Conservation (phyloP, 768 basidiomycete species). For the Auriscalpium vulgare region DNA sequence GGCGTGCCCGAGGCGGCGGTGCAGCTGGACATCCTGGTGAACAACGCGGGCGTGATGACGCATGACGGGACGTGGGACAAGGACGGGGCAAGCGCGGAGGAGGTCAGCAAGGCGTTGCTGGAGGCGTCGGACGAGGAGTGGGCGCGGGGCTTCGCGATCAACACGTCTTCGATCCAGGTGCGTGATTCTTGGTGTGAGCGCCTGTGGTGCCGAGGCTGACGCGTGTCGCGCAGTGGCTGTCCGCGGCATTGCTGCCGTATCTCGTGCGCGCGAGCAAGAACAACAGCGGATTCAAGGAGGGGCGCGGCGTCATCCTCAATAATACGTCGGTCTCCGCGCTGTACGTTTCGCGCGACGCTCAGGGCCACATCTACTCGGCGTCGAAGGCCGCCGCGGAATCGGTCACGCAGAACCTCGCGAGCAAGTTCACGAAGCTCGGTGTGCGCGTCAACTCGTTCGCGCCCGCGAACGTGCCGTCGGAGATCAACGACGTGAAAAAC, state of each 20-base stretch:
- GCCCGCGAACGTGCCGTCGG: slow-evolving; percentile 11
- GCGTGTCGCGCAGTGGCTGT: slow-evolving; percentile 7
- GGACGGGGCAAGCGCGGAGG: slow-evolving; percentile 4
- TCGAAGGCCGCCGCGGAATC: slow-evolving; percentile 14
- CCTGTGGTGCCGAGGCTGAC: background rate
- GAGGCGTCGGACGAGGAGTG: slow-evolving; percentile 10
- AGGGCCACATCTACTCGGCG: slow-evolving; percentile 11
- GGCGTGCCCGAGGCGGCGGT: slow-evolving; percentile 1
- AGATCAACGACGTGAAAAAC: slow-evolving; percentile 11
- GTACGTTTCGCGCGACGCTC: slow-evolving; percentile 2
- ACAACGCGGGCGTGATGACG: slow-evolving; percentile 7
- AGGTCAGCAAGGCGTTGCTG: slow-evolving; percentile 9
- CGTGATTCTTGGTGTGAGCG: background rate
- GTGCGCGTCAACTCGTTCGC: slow-evolving; percentile 15
- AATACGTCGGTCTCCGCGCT: slow-evolving; percentile 15
- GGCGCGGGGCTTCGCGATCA: slow-evolving; percentile 10
- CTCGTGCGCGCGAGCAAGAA: slow-evolving; percentile 7
- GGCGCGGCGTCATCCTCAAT: slow-evolving; percentile 12
- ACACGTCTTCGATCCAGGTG: slow-evolving; percentile 9
- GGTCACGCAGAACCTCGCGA: slow-evolving; percentile 13
- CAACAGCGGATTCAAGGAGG: slow-evolving; percentile 3
- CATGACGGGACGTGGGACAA: slow-evolving; percentile 7
- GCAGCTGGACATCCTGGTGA: slow-evolving; percentile 7
- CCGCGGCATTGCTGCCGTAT: slow-evolving; percentile 11
- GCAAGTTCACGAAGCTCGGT: slow-evolving; percentile 13